Percentiles rank a stretch among this genome's conserved stretches.
phyloP scores from a whole-genome alignment of 345 rosid species.

The Melaleuca alternifolia region DNA sequence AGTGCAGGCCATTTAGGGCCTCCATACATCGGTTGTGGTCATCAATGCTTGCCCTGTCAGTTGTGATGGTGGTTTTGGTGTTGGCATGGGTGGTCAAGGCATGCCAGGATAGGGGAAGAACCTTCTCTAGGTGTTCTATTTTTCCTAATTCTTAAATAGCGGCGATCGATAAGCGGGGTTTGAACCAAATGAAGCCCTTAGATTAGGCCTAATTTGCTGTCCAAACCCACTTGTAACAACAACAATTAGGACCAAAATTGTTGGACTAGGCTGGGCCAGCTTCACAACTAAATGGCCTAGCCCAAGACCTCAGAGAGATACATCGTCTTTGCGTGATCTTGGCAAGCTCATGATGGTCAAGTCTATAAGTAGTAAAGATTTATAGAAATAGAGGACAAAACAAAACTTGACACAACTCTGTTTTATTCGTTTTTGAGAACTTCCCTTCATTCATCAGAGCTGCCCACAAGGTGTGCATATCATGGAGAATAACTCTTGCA shows the following conservation, averaged over 20 bases:
- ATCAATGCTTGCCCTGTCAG: slow-evolving; percentile 38
- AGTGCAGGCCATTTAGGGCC: slow-evolving; percentile 32
- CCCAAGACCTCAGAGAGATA: not conserved
- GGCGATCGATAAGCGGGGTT: not conserved
- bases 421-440: not conserved
- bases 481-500: not conserved
- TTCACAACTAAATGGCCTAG: not conserved
- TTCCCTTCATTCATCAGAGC: not conserved
- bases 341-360: not conserved
- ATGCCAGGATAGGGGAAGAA: slow-evolving; percentile 31
- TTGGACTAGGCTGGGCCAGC: not conserved
- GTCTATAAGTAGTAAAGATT: not conserved
- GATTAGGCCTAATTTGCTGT: not conserved
- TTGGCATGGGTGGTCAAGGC: slow-evolving; percentile 29
- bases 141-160: not conserved
- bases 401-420: not conserved
- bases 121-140: slow-evolving; percentile 29
- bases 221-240: not conserved
- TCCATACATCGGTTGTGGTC: slow-evolving; percentile 37
- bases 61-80: slow-evolving; percentile 32
- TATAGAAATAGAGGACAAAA: not conserved
- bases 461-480: not conserved
- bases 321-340: not conserved
- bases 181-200: not conserved
- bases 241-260: not conserved